Conservation (phyloP, 495 filamentous ascomycete species). For the Bacidia rubella region DNA sequence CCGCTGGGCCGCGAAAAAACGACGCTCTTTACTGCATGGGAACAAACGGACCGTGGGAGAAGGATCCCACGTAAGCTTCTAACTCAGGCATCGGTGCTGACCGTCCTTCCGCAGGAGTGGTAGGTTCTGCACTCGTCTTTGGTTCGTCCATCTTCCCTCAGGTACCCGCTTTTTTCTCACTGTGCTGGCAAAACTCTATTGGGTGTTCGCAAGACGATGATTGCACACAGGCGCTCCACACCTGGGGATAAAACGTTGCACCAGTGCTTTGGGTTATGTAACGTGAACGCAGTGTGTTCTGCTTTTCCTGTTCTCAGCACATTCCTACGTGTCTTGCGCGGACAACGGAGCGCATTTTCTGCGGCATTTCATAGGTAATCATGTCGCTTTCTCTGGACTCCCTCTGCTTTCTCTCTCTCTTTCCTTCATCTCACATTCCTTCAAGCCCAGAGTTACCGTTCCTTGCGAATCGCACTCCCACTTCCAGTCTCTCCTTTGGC, state of each 20-base stretch:
- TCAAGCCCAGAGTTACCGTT: neutral
- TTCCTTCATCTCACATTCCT: neutral
- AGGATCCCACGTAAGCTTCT: neutral
- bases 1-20: neutral
- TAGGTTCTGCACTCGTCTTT: neutral
- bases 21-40: neutral
- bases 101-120: neutral
- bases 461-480: neutral
- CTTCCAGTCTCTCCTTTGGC: constrained; percentile 1
- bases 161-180: neutral
- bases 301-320: neutral
- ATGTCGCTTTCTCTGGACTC: no score
- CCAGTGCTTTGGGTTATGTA: neutral
- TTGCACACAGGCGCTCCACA: neutral
- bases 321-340: neutral
- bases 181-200: neutral
- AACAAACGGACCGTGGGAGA: neutral
- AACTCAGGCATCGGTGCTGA: neutral
- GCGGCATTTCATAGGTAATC: neutral
- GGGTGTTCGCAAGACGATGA: neutral
- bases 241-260: neutral
- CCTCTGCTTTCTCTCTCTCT: neutral
- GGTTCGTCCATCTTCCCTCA: neutral
- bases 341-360: neutral
- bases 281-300: neutral